Percentiles rank a stretch among this genome's conserved stretches.
These are phyloP conservation scores for Xylaria sp. DNA, from an alignment of 2,329 filamentous ascomycete species.

Conservation along the genomic window DNA sequence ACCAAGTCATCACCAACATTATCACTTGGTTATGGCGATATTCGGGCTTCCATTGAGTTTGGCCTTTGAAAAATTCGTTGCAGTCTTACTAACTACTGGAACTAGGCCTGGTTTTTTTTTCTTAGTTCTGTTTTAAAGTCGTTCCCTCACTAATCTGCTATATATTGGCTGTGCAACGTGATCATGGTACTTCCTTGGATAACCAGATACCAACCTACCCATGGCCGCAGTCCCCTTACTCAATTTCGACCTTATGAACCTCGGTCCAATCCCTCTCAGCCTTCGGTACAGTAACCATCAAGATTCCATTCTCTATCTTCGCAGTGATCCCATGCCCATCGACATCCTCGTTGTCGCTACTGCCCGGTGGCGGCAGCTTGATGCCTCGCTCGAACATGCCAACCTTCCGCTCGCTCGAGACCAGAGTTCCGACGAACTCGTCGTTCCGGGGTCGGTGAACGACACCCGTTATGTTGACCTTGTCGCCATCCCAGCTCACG, in stretches of 20 bases:
- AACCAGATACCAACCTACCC: not conserved
- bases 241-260: conserved; percentile 68
- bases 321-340: conserved; percentile 75
- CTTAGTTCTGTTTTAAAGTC: too few species aligned
- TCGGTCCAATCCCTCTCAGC: conserved; percentile 73
- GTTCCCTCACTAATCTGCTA: too few species aligned
- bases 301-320: conserved; percentile 80
- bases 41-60: too few species aligned
- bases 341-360: conserved; percentile 64
- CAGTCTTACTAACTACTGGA: too few species aligned
- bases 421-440: conserved; percentile 70
- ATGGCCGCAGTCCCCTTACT: conserved; percentile 48
- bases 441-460: conserved; percentile 78
- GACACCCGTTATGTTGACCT: conserved; percentile 76
- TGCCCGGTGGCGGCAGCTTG: conserved; percentile 61
- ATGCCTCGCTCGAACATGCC: conserved; percentile 80
- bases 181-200: too few species aligned
- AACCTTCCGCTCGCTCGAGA: conserved; percentile 73
- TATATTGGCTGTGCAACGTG: too few species aligned
- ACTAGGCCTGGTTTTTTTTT: too few species aligned
- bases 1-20: too few species aligned
- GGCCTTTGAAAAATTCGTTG: too few species aligned
- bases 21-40: too few species aligned
- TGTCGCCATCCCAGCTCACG: conserved; percentile 79
- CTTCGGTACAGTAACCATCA: conserved; percentile 82